Evolutionary conservation across 257 asterid genomes (phyloP), one percentile per base, ranked within the genome.

Genomic region (Lithospermum erythrorhizon): DNA sequence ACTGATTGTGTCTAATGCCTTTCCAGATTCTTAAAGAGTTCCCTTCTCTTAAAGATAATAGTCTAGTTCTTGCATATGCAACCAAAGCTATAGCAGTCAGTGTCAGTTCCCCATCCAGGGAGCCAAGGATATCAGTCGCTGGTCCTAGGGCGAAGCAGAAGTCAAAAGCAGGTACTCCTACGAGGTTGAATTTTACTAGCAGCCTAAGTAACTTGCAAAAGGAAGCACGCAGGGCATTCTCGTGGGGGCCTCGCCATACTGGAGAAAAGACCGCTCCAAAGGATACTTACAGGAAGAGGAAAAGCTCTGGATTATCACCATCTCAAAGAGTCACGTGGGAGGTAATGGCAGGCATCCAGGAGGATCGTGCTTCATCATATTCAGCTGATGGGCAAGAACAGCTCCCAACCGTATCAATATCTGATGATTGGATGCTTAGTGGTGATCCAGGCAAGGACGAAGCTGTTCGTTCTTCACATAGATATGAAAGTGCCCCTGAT

Each of bases 391-490:
- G 98, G 72, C 98, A 88, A 81, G 98, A 91, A 75, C 79, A 95
- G 78, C 79, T 83, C 70, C 90, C 96, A 76, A 72, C 95, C 57
- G 93, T 71, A 71, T 80, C 96, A 2, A 78, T 91, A 68, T 81
- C 98, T 61, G 87, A 95, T 63, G 96, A 88, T 81, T 91, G 98
- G 98, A 91, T 91, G 98, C 95, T 91, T 57, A 82, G 95, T 47
- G 95, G 96, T 61, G 90, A 83, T 79, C 70, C 72, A 9, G 56
- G 61, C 63, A 91, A 91, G 89, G 98, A 91, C 76, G 95, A 81
- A 71, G 87, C 79, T 75, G 85, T 91, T 66, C 96, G 98, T 59
- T 82, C 89, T 72, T 79, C 96, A 78, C 96, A 88, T 78, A 87
- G 81, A 62, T 91, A 79, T 73, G 96, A 91, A 79, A 88, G 95